Conservation (phyloP, 441 rosid species). For the Populus hybrid region DNA sequence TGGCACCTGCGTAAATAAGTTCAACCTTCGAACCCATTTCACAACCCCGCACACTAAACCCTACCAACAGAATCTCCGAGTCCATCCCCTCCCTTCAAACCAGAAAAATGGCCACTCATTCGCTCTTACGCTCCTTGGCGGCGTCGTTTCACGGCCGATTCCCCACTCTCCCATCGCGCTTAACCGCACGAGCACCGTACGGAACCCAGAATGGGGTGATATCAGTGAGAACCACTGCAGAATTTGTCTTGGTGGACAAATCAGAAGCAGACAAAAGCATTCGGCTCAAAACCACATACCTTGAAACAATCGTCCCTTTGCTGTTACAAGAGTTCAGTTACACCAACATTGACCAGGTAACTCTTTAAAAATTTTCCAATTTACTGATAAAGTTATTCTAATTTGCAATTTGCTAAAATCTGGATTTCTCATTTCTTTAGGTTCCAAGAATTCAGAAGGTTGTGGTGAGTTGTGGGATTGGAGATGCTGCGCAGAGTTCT, state of each 20-base stretch:
- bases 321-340: slow-evolving; percentile 80
- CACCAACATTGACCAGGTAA: slow-evolving; percentile 75
- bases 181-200: slow-evolving; percentile 30
- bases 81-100: background rate
- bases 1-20: slow-evolving; percentile 18
- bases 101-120: slow-evolving; percentile 49
- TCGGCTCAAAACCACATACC: slow-evolving; percentile 69
- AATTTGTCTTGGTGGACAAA: slow-evolving; percentile 70
- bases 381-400: background rate
- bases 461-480: slow-evolving; percentile 92
- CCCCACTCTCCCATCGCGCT: slow-evolving; percentile 31
- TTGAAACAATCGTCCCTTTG: slow-evolving; percentile 77
- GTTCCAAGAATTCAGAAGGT: slow-evolving; percentile 86
- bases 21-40: background rate
- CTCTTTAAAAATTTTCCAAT: background rate
- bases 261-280: slow-evolving; percentile 61
- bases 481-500: slow-evolving; percentile 82
- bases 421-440: slow-evolving; percentile 26
- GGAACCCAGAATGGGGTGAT: slow-evolving; percentile 26
- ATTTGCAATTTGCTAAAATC: background rate
- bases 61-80: background rate
- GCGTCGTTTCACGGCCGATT: slow-evolving; percentile 60
- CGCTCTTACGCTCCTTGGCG: slow-evolving; percentile 52
- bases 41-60: background rate
- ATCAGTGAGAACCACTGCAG: slow-evolving; percentile 53